Evolutionary conservation across 768 basidiomycete species (phyloP).

Genomic region (Boletus vinaceobasis): DNA sequence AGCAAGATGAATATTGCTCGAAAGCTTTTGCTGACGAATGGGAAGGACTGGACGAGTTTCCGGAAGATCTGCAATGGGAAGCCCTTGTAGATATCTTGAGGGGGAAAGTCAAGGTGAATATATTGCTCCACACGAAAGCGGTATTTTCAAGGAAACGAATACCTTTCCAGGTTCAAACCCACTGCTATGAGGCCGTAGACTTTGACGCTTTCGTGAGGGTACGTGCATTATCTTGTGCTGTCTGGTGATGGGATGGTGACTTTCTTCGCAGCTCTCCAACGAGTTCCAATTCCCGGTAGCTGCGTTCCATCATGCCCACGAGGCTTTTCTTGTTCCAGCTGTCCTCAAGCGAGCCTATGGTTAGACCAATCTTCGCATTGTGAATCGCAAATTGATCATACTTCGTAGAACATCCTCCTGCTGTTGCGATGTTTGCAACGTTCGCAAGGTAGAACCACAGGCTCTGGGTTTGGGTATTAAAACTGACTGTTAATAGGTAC

Average conservation of each 20-base stretch:
- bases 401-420: slow-evolving; percentile 47
- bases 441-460: slow-evolving; percentile 35
- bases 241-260: neutral
- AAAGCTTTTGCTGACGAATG: slow-evolving; percentile 46
- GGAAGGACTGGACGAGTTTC: slow-evolving; percentile 51
- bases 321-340: slow-evolving; percentile 78
- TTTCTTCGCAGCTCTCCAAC: slow-evolving; percentile 54
- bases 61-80: slow-evolving; percentile 69
- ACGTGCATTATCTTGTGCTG: slow-evolving; percentile 15
- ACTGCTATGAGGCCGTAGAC: slow-evolving; percentile 65
- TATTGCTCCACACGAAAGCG: neutral
- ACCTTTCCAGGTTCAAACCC: slow-evolving; percentile 39
- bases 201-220: slow-evolving; percentile 65
- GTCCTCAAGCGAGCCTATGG: slow-evolving; percentile 70
- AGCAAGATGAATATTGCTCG: slow-evolving; percentile 65
- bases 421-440: slow-evolving; percentile 70
- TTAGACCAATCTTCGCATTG: slow-evolving; percentile 3
- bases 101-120: slow-evolving; percentile 66
- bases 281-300: slow-evolving; percentile 78
- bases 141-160: neutral
- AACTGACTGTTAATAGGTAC: slow-evolving; percentile 30
- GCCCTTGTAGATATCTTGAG: slow-evolving; percentile 66
- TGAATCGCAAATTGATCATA: neutral
- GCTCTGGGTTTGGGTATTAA: neutral
- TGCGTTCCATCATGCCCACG: slow-evolving; percentile 76